Conservation (phyloP, 2,329 filamentous ascomycete species). For the Bipolaris sorokiniana region DNA sequence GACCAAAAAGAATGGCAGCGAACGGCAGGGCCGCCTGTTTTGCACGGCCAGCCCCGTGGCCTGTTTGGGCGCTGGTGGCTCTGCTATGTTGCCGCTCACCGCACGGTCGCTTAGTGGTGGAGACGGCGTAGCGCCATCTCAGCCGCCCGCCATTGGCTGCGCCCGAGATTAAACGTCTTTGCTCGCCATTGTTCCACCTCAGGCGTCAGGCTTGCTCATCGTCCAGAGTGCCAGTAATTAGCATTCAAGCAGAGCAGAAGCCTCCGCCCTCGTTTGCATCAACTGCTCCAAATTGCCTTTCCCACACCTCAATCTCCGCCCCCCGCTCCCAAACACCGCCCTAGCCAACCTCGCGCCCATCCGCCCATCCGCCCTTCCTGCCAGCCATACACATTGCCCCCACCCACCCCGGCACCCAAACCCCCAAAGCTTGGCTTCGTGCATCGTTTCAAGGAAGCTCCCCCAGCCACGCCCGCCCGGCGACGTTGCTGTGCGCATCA, state of each 20-base stretch:
- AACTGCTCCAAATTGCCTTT: not conserved
- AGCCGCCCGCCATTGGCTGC: conserved; percentile 17
- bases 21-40: too few species aligned
- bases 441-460: conserved; percentile 25
- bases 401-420: conserved; percentile 18
- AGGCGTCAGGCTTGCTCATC: conserved; percentile 10
- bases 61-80: too few species aligned
- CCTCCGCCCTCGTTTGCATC: too few species aligned
- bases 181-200: conserved; percentile 11
- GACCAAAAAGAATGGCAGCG: too few species aligned
- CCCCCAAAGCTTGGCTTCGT: conserved; percentile 24
- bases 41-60: too few species aligned
- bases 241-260: too few species aligned
- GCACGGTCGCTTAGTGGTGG: not conserved
- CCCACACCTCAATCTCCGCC: not conserved
- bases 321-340: not conserved
- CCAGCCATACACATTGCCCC: conserved; percentile 16
- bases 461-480: conserved; percentile 25
- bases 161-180: conserved; percentile 23
- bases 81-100: not conserved
- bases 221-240: too few species aligned
- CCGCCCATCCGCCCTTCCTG: not conserved
- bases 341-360: too few species aligned
- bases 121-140: not conserved
- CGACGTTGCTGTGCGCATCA: conserved; percentile 28